Conservation (phyloP, 441 rosid genomes). For the Euphorbia schlechtendalii region DNA sequence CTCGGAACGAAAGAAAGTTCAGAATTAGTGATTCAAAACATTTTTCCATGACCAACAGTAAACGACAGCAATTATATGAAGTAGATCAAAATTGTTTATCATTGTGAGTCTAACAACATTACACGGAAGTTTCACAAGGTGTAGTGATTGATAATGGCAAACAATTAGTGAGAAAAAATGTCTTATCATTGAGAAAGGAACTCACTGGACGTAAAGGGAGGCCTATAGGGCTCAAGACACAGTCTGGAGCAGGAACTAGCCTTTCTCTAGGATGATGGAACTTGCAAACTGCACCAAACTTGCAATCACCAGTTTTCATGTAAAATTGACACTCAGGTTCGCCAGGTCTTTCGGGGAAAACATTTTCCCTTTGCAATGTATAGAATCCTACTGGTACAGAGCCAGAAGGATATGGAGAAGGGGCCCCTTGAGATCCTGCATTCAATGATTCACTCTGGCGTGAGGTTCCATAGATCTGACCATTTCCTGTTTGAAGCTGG, state of each 20-base stretch:
- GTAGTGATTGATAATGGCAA: neutral
- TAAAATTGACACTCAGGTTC: constrained; percentile 96
- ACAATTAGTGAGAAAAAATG: constrained; percentile 2
- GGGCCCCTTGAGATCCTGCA: constrained; percentile 53
- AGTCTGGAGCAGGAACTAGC: constrained; percentile 84
- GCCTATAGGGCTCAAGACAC: constrained; percentile 81
- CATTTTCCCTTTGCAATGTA: constrained; percentile 74
- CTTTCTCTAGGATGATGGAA: constrained; percentile 98
- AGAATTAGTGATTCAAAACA: neutral
- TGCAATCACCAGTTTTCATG: constrained; percentile 98
- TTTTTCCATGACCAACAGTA: neutral
- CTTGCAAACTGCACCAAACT: constrained; percentile 92
- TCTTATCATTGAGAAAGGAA: constrained; percentile 16
- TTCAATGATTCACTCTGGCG: constrained; percentile 48
- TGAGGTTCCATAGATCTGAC: constrained; percentile 53
- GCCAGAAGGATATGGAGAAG: constrained; percentile 48
- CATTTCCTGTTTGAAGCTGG: constrained; percentile 50
- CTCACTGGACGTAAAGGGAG: constrained; percentile 94
- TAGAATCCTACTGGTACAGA: constrained; percentile 60
- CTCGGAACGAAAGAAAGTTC: neutral
- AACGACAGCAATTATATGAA: neutral
- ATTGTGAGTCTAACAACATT: neutral
- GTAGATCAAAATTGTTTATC: neutral
- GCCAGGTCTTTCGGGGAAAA: constrained; percentile 98
- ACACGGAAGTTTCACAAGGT: neutral